These are phyloP conservation scores for Ceratobasidium sp. DNA, from an alignment of 1,284 basidiomycete genomes.

Conservation along the genomic window DNA sequence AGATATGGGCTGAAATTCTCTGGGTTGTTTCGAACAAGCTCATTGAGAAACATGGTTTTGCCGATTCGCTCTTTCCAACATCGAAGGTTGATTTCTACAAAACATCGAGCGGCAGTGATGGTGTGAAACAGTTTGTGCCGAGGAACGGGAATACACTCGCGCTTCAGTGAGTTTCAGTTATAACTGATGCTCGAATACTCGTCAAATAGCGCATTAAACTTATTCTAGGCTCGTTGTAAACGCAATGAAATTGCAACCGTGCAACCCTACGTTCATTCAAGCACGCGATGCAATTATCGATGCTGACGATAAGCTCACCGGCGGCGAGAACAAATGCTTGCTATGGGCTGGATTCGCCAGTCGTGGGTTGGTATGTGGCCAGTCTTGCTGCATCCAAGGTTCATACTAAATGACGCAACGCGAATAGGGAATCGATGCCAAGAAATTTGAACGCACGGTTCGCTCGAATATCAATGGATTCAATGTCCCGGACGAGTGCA, in stretches of 20 bases:
- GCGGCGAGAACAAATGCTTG: constrained; percentile 89
- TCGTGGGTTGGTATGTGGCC: constrained; percentile 69
- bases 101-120: constrained; percentile 46
- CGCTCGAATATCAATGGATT: constrained; percentile 30
- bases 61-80: constrained; percentile 78
- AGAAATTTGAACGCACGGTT: not conserved
- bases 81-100: constrained; percentile 79
- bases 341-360: constrained; percentile 86
- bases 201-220: not conserved
- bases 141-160: constrained; percentile 91
- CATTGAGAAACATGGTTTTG: constrained; percentile 83
- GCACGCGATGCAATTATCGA: constrained; percentile 92
- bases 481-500: constrained; percentile 22
- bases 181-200: too few relatives aligned
- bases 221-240: constrained; percentile 77
- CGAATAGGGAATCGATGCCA: constrained; percentile 17
- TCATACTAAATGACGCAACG: too few relatives aligned
- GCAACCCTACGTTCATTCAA: constrained; percentile 89
- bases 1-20: constrained; percentile 97
- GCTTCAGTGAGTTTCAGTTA: constrained; percentile 70
- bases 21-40: constrained; percentile 82
- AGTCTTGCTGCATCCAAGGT: too few relatives aligned
- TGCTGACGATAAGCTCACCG: constrained; percentile 88
- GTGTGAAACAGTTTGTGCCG: constrained; percentile 72
- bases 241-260: constrained; percentile 94